Evolutionary conservation across 768 basidiomycete species (phyloP).

Genomic region (Podaxis rugospora): DNA sequence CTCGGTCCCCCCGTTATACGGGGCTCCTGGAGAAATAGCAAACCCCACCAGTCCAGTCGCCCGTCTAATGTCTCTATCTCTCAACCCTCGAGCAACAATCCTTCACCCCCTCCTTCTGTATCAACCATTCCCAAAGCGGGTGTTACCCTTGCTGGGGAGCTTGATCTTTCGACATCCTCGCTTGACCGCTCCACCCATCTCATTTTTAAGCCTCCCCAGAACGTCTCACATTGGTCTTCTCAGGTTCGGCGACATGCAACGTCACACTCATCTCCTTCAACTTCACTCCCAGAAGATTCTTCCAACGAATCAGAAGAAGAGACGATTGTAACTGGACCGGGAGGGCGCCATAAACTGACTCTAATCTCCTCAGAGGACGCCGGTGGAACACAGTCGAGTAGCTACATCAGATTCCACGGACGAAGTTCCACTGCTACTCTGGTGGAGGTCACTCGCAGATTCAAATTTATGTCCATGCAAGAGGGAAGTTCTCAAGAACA

Average conservation of each 20-base stretch:
- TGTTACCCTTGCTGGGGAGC: not conserved
- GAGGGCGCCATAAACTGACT: constrained; percentile 32
- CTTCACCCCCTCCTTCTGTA: constrained; percentile 11
- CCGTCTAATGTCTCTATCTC: constrained; percentile 11
- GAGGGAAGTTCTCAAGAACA: constrained; percentile 19
- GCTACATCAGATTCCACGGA: constrained; percentile 55
- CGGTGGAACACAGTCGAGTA: constrained; percentile 24
- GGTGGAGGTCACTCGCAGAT: constrained; percentile 47
- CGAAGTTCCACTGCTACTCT: constrained; percentile 55
- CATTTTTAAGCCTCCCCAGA: constrained; percentile 20
- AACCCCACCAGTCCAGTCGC: not conserved
- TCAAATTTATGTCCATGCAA: constrained; percentile 47
- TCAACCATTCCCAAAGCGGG: constrained; percentile 13
- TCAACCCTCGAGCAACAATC: constrained; percentile 5
- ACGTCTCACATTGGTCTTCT: not conserved
- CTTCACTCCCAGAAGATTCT: constrained; percentile 15
- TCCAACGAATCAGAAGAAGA: constrained; percentile 28
- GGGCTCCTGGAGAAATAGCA: constrained; percentile 54
- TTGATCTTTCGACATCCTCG: not conserved
- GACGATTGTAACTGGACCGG: constrained; percentile 26
- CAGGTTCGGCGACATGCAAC: not conserved
- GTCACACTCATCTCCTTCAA: constrained; percentile 10
- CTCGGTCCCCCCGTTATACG: constrained; percentile 60
- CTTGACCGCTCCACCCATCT: constrained; percentile 26
- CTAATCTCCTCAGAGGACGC: constrained; percentile 29